These are phyloP conservation scores for Aspergillus sp. DNA, from an alignment of 2,329 filamentous ascomycete species.

Conservation along the genomic window DNA sequence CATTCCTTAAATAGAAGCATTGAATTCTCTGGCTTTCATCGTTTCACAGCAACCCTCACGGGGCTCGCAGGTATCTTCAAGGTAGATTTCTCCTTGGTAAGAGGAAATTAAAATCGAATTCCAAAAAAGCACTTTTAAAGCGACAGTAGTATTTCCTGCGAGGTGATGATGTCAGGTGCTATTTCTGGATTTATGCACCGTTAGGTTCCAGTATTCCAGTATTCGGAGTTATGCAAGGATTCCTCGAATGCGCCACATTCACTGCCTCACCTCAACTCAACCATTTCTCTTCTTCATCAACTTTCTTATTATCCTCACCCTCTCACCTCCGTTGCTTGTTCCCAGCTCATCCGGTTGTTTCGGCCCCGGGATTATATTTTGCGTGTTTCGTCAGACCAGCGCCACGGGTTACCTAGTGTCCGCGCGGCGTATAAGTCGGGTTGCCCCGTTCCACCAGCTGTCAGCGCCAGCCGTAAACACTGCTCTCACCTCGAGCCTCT, in stretches of 20 bases:
- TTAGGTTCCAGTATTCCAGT: not conserved
- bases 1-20: not conserved
- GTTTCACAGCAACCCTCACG: not conserved
- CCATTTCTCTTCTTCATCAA: not conserved
- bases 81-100: not conserved
- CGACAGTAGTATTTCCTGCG: not conserved
- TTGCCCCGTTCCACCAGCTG: slow-evolving; percentile 25
- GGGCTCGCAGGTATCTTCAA: not conserved
- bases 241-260: not conserved
- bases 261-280: not conserved
- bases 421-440: slow-evolving; percentile 22
- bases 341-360: not conserved
- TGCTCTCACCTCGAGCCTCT: not conserved
- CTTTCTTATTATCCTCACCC: not conserved
- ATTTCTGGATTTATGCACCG: not conserved
- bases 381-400: slow-evolving; percentile 3
- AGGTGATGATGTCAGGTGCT: not conserved
- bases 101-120: not conserved
- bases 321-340: not conserved
- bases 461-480: slow-evolving; percentile 24
- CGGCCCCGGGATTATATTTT: slow-evolving; percentile 6
- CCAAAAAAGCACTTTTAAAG: not conserved
- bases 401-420: slow-evolving; percentile 15
- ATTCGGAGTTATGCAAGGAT: not conserved
- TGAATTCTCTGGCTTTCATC: not conserved